phyloP scores from a whole-genome alignment of 2,329 filamentous ascomycete species.

The Geosmithia putterillii region DNA sequence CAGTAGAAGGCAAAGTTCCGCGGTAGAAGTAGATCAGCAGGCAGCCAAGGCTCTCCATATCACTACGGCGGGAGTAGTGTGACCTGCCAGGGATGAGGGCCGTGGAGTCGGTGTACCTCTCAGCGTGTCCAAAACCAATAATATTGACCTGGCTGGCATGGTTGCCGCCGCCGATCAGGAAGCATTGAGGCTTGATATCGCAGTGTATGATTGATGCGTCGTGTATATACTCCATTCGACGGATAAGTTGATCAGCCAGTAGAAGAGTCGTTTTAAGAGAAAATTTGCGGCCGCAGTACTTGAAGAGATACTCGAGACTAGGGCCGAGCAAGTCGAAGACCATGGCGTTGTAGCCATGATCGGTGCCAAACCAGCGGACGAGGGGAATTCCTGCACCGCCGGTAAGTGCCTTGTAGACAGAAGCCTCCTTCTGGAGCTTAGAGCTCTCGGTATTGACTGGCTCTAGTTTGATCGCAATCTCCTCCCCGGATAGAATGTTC shows the following conservation, averaged over 20 bases:
- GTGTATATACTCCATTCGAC: constrained; percentile 85
- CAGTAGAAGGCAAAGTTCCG: constrained; percentile 68
- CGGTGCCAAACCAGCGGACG: constrained; percentile 98
- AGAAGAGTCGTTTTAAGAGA: constrained; percentile 96
- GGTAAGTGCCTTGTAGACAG: constrained; percentile 98
- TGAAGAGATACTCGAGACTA: constrained; percentile 91
- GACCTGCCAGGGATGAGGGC: constrained; percentile 96
- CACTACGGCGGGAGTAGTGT: constrained; percentile 89
- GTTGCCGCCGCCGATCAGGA: constrained; percentile 90
- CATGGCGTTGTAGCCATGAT: constrained; percentile 96
- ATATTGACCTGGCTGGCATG: constrained; percentile 97
- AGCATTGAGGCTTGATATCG: constrained; percentile 99
- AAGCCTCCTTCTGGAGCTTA: constrained; percentile 94
- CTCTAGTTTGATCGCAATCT: constrained; percentile 99
- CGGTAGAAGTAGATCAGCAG: constrained; percentile 65
- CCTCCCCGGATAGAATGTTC: constrained; percentile 96
- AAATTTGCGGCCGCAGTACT: constrained; percentile 92
- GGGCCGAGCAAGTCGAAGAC: constrained; percentile 94
- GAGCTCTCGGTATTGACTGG: constrained; percentile 97
- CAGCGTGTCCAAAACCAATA: constrained; percentile 98
- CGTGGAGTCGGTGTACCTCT: constrained; percentile 97
- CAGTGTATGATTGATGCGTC: constrained; percentile 99
- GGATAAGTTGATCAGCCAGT: constrained; percentile 99
- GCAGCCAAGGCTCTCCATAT: constrained; percentile 76
- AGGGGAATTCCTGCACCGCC: constrained; percentile 98